Evolutionary conservation across 2,329 filamentous ascomycete species (phyloP), one percentile per base, ranked within the genome.

Genomic region (Calonectria montana): DNA sequence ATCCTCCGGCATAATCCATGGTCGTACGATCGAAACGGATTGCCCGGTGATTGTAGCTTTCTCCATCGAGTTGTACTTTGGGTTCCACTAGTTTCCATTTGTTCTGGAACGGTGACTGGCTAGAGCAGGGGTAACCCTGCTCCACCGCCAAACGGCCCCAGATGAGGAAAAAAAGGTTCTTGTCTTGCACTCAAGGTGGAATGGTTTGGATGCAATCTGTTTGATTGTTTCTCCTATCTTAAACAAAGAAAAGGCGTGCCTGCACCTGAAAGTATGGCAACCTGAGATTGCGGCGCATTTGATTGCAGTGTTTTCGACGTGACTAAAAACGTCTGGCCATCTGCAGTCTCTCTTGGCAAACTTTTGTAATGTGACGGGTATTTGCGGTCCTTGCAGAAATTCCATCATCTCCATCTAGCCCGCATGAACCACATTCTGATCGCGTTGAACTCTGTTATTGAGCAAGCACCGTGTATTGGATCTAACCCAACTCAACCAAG

Each of bases 11-110:
- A 59, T 25, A 23, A 21, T 21, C 53, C 53, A 39, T 59, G 53
- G 53, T 59, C 53, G 31, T 59, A 59, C 37, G 53, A 59, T 59
- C 13, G 13, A 39, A 59, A 59, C 53, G 53, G 53, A 59, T 59
- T 59, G 53, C 53, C 53, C 53, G 53, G 31, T 6, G n/a, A 15
- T 8, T 18, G 35, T 39, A 39, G 21, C 18, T 59, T 21, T n/a
- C 21, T 59, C 35, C 37, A 59, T 59, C 31, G 37, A 18, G 6
- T 23, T 25, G 31, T 39, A 37, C 15, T 25, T 37, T 23, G 8
- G 21, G 53, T 37, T 21, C 16, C 21, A 37, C 53, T 39, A 39
- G 53, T 25, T 59, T 21, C 53, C 53, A 39, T 27, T 23, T 27
- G 35, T 59, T 39, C 53, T 35, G 53, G 9, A 13, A 39, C 25